A percentile compares a stretch with the other conserved stretches of the same genome.
Evolutionary conservation across 306 rosid species (phyloP).

Genomic region (Cicer pinnatifidum): DNA sequence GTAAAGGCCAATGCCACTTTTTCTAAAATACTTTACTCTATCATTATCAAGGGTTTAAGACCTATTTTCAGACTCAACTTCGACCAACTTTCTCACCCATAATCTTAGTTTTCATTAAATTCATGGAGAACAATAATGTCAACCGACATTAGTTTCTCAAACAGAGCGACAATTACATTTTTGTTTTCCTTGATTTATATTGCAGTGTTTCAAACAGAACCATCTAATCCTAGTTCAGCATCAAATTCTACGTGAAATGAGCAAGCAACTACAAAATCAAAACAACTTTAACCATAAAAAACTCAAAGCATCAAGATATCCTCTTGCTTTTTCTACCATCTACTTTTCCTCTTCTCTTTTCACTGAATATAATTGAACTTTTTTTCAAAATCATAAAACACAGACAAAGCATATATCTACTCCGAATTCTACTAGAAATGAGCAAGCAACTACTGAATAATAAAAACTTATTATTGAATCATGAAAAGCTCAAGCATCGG

Average conservation of each 20-base stretch:
- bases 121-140: neutral
- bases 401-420: slow-evolving; percentile 9
- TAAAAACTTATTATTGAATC: no score
- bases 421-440: neutral
- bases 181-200: neutral
- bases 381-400: slow-evolving; percentile 5
- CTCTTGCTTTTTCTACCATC: slow-evolving; percentile 4
- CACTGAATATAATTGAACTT: neutral
- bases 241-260: slow-evolving; percentile 9
- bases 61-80: slow-evolving; percentile 5
- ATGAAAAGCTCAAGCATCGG: no score
- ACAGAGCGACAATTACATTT: slow-evolving; percentile 1
- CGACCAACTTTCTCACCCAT: slow-evolving; percentile 19
- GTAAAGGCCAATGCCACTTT: neutral
- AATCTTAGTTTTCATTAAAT: slow-evolving; percentile 12
- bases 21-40: neutral
- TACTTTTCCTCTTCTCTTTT: neutral
- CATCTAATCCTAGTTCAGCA: slow-evolving; percentile 10
- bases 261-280: neutral
- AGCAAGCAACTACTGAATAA: no score
- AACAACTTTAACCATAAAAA: neutral
- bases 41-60: neutral
- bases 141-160: slow-evolving; percentile 14
- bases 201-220: slow-evolving; percentile 15
- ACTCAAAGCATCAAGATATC: neutral